phyloP scores from a whole-genome alignment of 768 basidiomycete species.

The Naganishia randhawae region DNA sequence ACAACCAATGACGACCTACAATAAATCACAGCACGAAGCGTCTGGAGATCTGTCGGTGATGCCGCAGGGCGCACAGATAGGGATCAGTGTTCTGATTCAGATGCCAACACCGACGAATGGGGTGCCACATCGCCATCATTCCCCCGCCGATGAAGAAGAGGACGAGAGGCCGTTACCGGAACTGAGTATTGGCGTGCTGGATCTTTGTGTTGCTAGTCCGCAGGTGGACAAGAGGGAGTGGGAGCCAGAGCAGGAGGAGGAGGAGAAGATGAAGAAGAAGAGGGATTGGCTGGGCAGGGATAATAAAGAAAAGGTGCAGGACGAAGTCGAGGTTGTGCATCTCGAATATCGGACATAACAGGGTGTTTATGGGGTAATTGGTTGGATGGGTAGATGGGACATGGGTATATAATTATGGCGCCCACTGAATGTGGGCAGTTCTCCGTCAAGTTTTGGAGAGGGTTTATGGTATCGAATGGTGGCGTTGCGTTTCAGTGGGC shows the following conservation, averaged over 20 bases:
- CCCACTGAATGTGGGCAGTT: too few relatives aligned
- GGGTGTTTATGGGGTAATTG: background rate
- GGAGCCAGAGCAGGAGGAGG: background rate
- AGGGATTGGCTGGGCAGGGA: background rate
- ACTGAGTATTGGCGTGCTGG: conserved; percentile 11
- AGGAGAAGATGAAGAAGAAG: background rate
- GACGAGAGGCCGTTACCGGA: conserved; percentile 8
- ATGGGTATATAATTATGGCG: background rate
- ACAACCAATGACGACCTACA: conserved; percentile 14
- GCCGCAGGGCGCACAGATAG: background rate
- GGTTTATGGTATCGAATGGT: too few relatives aligned
- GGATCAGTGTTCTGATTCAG: conserved; percentile 10
- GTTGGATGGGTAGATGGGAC: too few relatives aligned
- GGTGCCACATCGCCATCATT: background rate
- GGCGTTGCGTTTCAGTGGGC: too few relatives aligned
- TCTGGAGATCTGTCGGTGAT: background rate
- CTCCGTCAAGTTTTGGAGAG: too few relatives aligned
- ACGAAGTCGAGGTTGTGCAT: background rate
- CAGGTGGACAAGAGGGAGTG: background rate
- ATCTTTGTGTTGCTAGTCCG: background rate
- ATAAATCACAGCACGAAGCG: background rate
- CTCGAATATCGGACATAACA: conserved; percentile 7
- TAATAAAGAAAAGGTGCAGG: background rate
- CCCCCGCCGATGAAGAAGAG: background rate
- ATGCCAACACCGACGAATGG: conserved; percentile 4